These are phyloP conservation scores for Cyclotella sp. DNA, from an alignment of 108 stramenopile genomes.

Conservation along the genomic window DNA sequence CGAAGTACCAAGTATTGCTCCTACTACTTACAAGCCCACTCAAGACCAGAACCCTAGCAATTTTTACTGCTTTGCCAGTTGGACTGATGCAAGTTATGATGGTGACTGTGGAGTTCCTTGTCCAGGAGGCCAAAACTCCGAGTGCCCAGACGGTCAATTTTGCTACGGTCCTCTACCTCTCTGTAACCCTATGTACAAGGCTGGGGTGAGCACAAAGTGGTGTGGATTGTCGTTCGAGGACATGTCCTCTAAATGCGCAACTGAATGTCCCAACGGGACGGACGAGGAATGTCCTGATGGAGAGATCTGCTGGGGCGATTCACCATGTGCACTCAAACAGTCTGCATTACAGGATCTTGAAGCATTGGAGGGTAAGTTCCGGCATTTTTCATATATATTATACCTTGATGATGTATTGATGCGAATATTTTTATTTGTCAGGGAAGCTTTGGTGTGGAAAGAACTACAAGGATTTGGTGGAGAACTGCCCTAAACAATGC, in stretches of 20 bases:
- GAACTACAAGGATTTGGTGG: conserved; percentile 49
- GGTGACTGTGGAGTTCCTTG: conserved; percentile 43
- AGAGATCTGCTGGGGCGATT: conserved; percentile 24
- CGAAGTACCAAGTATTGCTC: conserved; percentile 17
- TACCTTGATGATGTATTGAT: background rate
- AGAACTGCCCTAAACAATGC: conserved; percentile 47
- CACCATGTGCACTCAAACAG: conserved; percentile 21
- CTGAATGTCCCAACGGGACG: conserved; percentile 23
- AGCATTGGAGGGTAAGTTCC: conserved; percentile 2
- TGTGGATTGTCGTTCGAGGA: conserved; percentile 26
- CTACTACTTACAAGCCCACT: conserved; percentile 30
- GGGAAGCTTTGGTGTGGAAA: conserved; percentile 44
- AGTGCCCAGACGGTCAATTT: conserved; percentile 25
- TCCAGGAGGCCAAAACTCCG: conserved; percentile 12
- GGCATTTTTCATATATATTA: background rate
- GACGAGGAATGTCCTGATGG: conserved; percentile 22
- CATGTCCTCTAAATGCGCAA: conserved; percentile 24
- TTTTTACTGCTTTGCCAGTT: conserved; percentile 23
- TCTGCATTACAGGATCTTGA: conserved; percentile 4
- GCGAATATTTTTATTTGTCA: background rate
- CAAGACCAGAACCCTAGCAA: conserved; percentile 30
- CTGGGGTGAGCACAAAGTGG: conserved; percentile 24
- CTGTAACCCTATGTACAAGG: conserved; percentile 20
- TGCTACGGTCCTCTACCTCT: conserved; percentile 14
- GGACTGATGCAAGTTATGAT: conserved; percentile 24